Conservation (phyloP, 2,329 filamentous ascomycete genomes). For the Lecanosticta acicola region DNA sequence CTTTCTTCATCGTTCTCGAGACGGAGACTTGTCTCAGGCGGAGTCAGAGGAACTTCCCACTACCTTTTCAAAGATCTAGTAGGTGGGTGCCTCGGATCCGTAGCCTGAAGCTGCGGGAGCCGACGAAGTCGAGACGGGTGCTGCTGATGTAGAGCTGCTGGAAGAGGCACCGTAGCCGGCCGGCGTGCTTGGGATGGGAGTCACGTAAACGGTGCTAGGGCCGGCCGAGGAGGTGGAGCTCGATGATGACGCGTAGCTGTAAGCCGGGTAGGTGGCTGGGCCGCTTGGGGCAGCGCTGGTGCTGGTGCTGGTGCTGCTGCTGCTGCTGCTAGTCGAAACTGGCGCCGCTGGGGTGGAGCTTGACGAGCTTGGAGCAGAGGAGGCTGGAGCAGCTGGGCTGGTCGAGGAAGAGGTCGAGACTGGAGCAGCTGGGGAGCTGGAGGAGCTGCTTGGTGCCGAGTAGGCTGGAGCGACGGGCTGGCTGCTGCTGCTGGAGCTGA, state of each 20-base stretch:
- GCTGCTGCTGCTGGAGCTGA: constrained; percentile 3
- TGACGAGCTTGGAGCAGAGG: background rate
- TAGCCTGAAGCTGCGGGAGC: constrained; percentile 5
- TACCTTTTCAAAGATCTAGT: constrained; percentile 6
- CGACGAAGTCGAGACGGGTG: constrained; percentile 2
- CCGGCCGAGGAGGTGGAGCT: constrained; percentile 4
- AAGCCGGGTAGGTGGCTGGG: background rate
- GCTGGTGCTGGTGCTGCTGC: constrained; percentile 2
- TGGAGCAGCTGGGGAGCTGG: constrained; percentile 2
- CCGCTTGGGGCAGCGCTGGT: background rate
- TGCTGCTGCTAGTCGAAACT: background rate
- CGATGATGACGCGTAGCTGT: constrained; percentile 15
- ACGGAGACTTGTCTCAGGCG: background rate
- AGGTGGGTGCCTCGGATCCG: constrained; percentile 1
- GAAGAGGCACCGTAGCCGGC: background rate
- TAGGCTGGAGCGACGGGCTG: constrained; percentile 4
- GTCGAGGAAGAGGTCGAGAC: constrained; percentile 1
- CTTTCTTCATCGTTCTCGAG: background rate
- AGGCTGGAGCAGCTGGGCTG: background rate
- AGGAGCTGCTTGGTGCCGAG: constrained; percentile 5
- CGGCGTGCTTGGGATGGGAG: constrained; percentile 6
- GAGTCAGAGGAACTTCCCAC: background rate
- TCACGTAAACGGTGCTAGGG: constrained; percentile 13
- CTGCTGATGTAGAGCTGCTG: background rate
- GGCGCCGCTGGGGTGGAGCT: background rate